Conservation (phyloP, 2,329 filamentous ascomycete species). For the Aspergillus felis region DNA sequence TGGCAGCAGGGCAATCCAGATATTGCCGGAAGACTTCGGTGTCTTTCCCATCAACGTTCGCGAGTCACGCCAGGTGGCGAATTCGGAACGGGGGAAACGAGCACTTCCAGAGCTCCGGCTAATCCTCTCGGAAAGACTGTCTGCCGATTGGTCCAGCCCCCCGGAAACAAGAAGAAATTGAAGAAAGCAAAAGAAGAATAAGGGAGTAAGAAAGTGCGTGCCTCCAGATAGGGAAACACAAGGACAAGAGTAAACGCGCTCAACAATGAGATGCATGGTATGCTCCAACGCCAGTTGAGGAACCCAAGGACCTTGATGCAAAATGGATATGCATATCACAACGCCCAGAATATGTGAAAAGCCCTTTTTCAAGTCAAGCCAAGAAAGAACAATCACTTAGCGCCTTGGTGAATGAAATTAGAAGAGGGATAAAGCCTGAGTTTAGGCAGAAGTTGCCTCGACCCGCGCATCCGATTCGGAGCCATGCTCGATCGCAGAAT, state of each 20-base stretch:
- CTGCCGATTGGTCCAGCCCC: neutral
- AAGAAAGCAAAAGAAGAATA: conserved; percentile 1
- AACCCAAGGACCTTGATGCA: neutral
- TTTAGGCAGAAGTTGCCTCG: neutral
- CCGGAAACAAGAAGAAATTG: conserved; percentile 2
- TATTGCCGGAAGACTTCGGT: neutral
- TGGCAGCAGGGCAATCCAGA: neutral
- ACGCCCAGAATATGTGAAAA: neutral
- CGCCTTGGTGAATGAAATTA: neutral
- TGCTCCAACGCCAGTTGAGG: neutral
- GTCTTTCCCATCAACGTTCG: neutral
- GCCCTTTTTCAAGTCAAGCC: neutral
- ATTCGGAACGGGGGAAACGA: neutral
- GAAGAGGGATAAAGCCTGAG: neutral
- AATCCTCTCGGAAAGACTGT: neutral
- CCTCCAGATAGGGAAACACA: neutral
- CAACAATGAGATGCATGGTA: neutral
- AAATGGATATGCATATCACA: neutral
- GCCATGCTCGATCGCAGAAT: neutral
- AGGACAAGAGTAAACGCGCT: neutral
- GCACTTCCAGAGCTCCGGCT: neutral
- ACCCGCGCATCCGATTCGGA: neutral
- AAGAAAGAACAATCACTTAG: neutral
- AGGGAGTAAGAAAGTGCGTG: neutral
- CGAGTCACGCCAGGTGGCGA: neutral